Conservation (phyloP, 768 basidiomycete genomes). For the Rhizopogon rudus region DNA sequence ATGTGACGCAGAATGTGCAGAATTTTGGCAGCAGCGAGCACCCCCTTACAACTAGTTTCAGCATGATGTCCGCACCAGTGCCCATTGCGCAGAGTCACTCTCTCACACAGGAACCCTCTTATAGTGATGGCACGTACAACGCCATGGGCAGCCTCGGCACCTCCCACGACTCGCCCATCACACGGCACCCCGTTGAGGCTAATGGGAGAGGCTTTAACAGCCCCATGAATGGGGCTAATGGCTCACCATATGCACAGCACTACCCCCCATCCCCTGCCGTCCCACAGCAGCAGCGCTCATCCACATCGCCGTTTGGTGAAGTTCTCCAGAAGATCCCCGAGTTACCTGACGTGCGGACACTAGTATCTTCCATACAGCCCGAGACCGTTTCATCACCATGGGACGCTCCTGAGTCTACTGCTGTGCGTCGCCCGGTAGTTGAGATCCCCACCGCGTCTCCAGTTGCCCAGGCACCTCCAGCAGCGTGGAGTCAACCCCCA, state of each 20-base stretch:
- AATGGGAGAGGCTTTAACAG: conserved; percentile 19
- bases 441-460: not conserved
- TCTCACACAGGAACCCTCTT: conserved; percentile 21
- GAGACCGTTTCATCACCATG: conserved; percentile 17
- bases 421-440: conserved; percentile 12
- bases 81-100: conserved; percentile 16
- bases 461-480: conserved; percentile 21
- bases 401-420: conserved; percentile 9
- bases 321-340: conserved; percentile 12
- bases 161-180: conserved; percentile 18
- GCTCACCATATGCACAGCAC: conserved; percentile 16
- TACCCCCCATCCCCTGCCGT: conserved; percentile 18
- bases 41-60: conserved; percentile 21
- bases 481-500: conserved; percentile 31
- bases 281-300: conserved; percentile 20
- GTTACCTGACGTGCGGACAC: conserved; percentile 15
- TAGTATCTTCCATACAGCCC: conserved; percentile 18
- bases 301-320: conserved; percentile 20
- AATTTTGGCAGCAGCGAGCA: conserved; percentile 16
- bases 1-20: conserved; percentile 18
- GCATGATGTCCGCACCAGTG: conserved; percentile 11
- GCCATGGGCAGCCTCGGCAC: conserved; percentile 15
- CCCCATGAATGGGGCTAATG: conserved; percentile 11
- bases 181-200: conserved; percentile 17
- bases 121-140: conserved; percentile 18